Percentiles rank a stretch among this genome's conserved stretches.
phyloP scores from a whole-genome alignment of 2,329 filamentous ascomycete species.

The Septoria petroselini region DNA sequence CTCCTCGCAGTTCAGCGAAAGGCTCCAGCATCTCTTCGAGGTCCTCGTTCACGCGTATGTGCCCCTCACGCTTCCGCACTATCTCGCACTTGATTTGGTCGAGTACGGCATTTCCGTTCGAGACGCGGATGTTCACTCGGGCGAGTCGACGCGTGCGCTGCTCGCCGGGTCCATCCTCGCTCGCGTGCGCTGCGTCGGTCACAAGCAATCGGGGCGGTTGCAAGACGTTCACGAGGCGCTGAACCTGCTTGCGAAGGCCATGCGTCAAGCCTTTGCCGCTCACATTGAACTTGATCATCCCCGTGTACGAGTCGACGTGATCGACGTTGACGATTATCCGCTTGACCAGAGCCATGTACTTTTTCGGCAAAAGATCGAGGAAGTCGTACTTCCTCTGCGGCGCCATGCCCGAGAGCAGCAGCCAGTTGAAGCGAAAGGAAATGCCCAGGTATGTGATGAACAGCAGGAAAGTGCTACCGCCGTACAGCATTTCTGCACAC shows the following conservation, averaged over 20 bases:
- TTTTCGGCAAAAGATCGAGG: slow-evolving; percentile 42
- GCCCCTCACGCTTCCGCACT: slow-evolving; percentile 31
- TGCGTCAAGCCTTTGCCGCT: slow-evolving; percentile 45
- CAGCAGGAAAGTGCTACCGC: slow-evolving; percentile 46
- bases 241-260: slow-evolving; percentile 43
- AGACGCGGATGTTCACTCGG: slow-evolving; percentile 30
- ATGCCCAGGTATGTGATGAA: slow-evolving; percentile 46
- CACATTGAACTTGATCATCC: slow-evolving; percentile 54
- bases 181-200: background rate
- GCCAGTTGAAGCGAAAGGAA: slow-evolving; percentile 46
- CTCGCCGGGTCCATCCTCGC: slow-evolving; percentile 21
- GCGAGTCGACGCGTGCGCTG: slow-evolving; percentile 17
- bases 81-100: slow-evolving; percentile 34
- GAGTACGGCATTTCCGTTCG: slow-evolving; percentile 35
- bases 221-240: slow-evolving; percentile 42
- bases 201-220: slow-evolving; percentile 8
- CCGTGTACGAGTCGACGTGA: slow-evolving; percentile 50
- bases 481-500: slow-evolving; percentile 47
- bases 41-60: slow-evolving; percentile 34
- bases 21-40: slow-evolving; percentile 46
- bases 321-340: slow-evolving; percentile 47
- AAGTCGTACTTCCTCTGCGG: slow-evolving; percentile 43
- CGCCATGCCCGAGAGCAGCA: slow-evolving; percentile 42
- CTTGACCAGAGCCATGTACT: slow-evolving; percentile 44
- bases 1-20: slow-evolving; percentile 39